Base-by-base conservation (phyloP, 1,139 yeast genomes). In the Sugiyamaella novakii region DNA sequence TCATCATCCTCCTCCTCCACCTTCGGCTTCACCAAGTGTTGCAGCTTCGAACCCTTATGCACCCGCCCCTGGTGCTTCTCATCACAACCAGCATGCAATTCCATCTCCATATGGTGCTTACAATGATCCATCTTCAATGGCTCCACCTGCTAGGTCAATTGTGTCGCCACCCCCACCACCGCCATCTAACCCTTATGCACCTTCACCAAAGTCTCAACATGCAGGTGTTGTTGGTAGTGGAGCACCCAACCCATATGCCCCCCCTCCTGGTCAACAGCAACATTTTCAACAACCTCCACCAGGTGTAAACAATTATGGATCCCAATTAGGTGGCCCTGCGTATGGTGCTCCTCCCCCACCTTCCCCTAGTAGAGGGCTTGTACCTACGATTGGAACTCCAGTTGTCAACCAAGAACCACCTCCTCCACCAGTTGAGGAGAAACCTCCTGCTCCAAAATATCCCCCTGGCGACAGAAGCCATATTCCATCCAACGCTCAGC, bases 391-490 rank as follows among this genome's bases (percentile, higher is more conserved):
- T n/a, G 54, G 53, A 17, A 53, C 60, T 21, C 58, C 54, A 14
- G 58, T 54, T 18, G 58, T 55, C 11, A 39, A 29, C 12, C 56
- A 55, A 49, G 58, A 36, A 45, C 51, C 55, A 17, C 52, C 57
- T 5, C 62, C 65, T 28, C 61, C 67, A 15, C 61, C 67, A 5
- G 59, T 64, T 5, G 62, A 47, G 30, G 60, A 55, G 3, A 54
- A 59, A 14, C 63, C 66, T 11, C 63, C 65, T 14, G 63, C 64
- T n/a, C 69, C 74, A 12, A 78, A 74, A 56, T 73, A 78, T 61
- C 88, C 91, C 33, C 63, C 79, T 8, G 92, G 91, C 24, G 92
- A 84, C 63, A 77, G 91, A 60, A 67, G 78, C 2, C 92, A 84
- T 61, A 84, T 87, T 54, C 79, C 89, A 1, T 77, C 71, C 3